Conservation (phyloP, 208 protist species). For the Acanthamoeba culbertsoni region DNA sequence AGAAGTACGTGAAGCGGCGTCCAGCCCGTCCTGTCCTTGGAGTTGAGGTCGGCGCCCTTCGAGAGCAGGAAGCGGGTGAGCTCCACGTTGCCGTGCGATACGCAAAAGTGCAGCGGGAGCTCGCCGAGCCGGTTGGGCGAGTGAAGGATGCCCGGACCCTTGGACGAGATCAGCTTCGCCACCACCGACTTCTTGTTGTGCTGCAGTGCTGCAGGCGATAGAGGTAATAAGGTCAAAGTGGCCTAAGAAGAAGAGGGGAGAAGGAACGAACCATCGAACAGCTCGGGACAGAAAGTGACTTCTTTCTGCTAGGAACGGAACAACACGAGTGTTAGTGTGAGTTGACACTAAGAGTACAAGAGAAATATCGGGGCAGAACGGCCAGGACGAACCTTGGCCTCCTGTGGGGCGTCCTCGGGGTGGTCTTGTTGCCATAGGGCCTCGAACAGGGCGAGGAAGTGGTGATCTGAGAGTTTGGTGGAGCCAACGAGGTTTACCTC, state of each 20-base stretch:
- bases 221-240: no score
- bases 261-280: slow-evolving; percentile 5
- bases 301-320: neutral
- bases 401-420: neutral
- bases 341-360: no score
- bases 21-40: slow-evolving; percentile 53
- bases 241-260: no score
- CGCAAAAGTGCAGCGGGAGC: slow-evolving; percentile 30
- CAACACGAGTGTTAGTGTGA: no score
- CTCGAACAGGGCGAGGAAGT: slow-evolving; percentile 57
- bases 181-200: neutral
- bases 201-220: slow-evolving; percentile 31
- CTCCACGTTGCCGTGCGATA: slow-evolving; percentile 38
- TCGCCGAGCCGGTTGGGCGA: slow-evolving; percentile 43
- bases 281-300: slow-evolving; percentile 26
- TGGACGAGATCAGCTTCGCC: neutral
- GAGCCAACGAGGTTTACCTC: slow-evolving; percentile 50
- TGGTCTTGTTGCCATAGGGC: slow-evolving; percentile 56
- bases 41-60: slow-evolving; percentile 45
- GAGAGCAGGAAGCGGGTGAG: neutral
- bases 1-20: slow-evolving; percentile 22
- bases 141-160: slow-evolving; percentile 1
- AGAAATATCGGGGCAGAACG: neutral
- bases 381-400: neutral
- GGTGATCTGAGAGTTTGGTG: slow-evolving; percentile 55